A percentile compares a stretch with the other conserved stretches of the same genome.
Evolutionary conservation across 2,329 filamentous ascomycete genomes (phyloP).

Genomic region (Fusarium papillatum): DNA sequence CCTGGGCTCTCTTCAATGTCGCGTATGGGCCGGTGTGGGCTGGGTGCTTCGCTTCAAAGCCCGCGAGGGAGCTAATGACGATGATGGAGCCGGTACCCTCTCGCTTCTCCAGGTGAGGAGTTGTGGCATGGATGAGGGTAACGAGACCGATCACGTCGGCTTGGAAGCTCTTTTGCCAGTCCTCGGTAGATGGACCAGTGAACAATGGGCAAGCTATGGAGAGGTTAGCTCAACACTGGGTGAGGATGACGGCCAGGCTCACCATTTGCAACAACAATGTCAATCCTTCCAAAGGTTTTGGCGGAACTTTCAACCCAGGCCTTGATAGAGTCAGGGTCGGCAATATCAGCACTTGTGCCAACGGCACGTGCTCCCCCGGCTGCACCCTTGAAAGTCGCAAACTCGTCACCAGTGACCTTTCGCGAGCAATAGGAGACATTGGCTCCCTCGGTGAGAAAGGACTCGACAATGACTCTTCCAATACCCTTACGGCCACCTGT

Average conservation of each 20-base stretch:
- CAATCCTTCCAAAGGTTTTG: conserved; percentile 37
- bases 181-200: conserved; percentile 16
- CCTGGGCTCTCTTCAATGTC: conserved; percentile 41
- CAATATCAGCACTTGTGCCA: conserved; percentile 40
- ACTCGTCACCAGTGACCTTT: conserved; percentile 34
- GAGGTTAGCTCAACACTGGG: background rate
- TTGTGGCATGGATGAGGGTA: conserved; percentile 32
- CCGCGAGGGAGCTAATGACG: conserved; percentile 42
- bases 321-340: conserved; percentile 18
- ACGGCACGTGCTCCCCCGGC: conserved; percentile 26
- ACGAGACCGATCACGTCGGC: conserved; percentile 42
- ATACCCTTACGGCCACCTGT: conserved; percentile 43
- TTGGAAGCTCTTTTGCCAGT: conserved; percentile 43
- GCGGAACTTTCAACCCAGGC: conserved; percentile 33
- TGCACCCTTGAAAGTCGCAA: conserved; percentile 22
- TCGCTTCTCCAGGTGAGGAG: conserved; percentile 32
- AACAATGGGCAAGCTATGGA: conserved; percentile 27
- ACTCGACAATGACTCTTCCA: conserved; percentile 37
- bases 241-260: background rate
- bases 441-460: conserved; percentile 41
- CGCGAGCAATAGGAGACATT: conserved; percentile 46
- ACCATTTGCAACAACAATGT: conserved; percentile 43
- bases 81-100: conserved; percentile 40
- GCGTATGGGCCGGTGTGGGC: conserved; percentile 32
- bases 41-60: conserved; percentile 32